Base-by-base conservation (phyloP, 2,329 filamentous ascomycete species). In the Cladosporium oxysporum region DNA sequence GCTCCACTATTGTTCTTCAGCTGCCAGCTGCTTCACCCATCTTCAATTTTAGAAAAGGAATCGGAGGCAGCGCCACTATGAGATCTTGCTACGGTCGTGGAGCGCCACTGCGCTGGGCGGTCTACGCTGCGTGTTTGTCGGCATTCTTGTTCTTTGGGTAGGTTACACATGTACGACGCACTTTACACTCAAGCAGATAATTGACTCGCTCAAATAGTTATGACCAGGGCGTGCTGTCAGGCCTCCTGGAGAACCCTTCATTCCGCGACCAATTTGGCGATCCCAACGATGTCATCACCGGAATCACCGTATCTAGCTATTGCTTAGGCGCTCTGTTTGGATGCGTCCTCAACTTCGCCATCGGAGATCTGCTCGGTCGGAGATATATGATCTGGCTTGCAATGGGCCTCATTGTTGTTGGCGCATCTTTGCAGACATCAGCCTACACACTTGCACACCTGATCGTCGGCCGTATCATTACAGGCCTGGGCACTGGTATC, bases 401-500 rank as follows among this genome's bases (percentile, higher is more conserved):
- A 2, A 79, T 78, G 77, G 70, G 73, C 3, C 76, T 75, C 69
- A 77, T 77, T 50, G 62, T 69, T n/a, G 62, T 69, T 31, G 81
- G 81, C 8, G 78, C 79, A 12, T 61, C 76, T 5, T 72, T 83
- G 5, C 80, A 82, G 67, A 76, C 80, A 2, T 71, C 78, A 0
- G 76, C 80, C 0, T 79, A 73, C 65, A 73, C 69, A 18, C 73
- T 76, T 18, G 69, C 76, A 6, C 79, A 79, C 62, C 70, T 81
- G 65, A 79, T 81, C 41, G 74, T 80, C 12, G 81, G 78, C 1
- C 74, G 81, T 12, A 73, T 83, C 10, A 75, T 83, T 11, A 77
- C 81, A 0, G 81, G 81, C 10, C 26, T 81, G 8, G 80, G 80
- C 0, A 75, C 79, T 52, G 80, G 79, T 26, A 76, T 80, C 47